Conservation (phyloP, 2,329 filamentous ascomycete genomes). For the Alternaria ventricosa region DNA sequence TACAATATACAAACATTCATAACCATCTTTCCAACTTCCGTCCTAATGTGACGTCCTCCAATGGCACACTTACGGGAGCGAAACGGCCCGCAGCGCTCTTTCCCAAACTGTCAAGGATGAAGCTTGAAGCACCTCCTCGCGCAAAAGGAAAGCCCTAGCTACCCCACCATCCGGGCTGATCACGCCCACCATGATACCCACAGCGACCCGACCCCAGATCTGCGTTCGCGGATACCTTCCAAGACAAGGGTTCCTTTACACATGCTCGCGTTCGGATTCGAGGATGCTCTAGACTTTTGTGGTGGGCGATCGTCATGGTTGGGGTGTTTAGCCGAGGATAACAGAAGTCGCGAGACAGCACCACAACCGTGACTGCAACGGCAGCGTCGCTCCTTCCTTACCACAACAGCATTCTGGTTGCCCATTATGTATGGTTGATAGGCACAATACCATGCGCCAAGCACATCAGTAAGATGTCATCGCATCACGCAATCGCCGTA, state of each 20-base stretch:
- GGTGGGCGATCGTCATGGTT: neutral
- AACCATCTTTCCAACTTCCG: neutral
- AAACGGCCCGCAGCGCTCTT: slow-evolving; percentile 15
- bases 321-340: neutral
- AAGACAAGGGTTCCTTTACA: neutral
- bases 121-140: slow-evolving; percentile 4
- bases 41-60: neutral
- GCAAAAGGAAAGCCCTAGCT: neutral
- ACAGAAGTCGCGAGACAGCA: neutral
- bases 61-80: slow-evolving; percentile 5
- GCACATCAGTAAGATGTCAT: neutral
- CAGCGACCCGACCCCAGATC: neutral
- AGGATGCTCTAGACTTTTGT: neutral
- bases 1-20: neutral
- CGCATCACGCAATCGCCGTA: accelerated
- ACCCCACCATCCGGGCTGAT: slow-evolving; percentile 2
- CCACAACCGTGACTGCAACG: neutral
- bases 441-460: neutral
- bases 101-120: slow-evolving; percentile 7
- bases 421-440: neutral
- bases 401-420: neutral
- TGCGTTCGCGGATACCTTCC: neutral
- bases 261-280: slow-evolving; percentile 5
- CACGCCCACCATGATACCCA: neutral
- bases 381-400: neutral